Base-by-base conservation (phyloP, 1,284 basidiomycete genomes). In the Volvariella surrecta region DNA sequence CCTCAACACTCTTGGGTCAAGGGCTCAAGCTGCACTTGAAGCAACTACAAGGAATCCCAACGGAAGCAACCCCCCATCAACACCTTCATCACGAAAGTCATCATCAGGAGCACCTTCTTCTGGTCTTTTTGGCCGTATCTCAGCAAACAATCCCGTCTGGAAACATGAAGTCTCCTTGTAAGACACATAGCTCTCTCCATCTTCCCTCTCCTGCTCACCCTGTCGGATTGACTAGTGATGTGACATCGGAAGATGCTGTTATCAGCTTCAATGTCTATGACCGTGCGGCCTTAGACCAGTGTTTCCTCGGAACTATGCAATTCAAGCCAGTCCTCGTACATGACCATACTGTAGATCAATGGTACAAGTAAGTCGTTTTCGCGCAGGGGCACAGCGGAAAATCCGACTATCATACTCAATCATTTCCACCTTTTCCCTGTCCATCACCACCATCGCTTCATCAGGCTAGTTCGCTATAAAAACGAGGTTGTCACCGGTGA, bases 121-220 rank as follows among this genome's bases (percentile, higher is more conserved):
- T 39, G 63, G 67, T 16, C 68, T 86, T 35, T 82, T 87, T 53
- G 77, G 77, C 48, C 71, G 76, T 45, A 63, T 76, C 40, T 79
- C 77, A 38, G 72, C 87, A 34, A 80, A 89, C 58, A 97, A 94
- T 67, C 95, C 96, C 9, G 84, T 95, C 13, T 99, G 96, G 96
- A 98, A 99, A 68, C 93, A 98, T 63, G 87, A 98, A 63, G 95
- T 98, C 39, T 86, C 89, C 32, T 97, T 97, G 92, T 94, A 64
- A 68, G 91, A 30, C 28, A 32, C 38, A 43, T 35, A 40, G 28
- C 43, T 20, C 43, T 53, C 40, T 40, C 49, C 45, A 24, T 20
- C 46, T 34, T 22, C 31, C 37, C 42, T 45, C 31, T 49, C 48
- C 49, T 48, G 39, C 48, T 52, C 45, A 40, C 53, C 30, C 45